Base-by-base conservation (phyloP, 768 basidiomycete species). In the Mycena capillaripes region DNA sequence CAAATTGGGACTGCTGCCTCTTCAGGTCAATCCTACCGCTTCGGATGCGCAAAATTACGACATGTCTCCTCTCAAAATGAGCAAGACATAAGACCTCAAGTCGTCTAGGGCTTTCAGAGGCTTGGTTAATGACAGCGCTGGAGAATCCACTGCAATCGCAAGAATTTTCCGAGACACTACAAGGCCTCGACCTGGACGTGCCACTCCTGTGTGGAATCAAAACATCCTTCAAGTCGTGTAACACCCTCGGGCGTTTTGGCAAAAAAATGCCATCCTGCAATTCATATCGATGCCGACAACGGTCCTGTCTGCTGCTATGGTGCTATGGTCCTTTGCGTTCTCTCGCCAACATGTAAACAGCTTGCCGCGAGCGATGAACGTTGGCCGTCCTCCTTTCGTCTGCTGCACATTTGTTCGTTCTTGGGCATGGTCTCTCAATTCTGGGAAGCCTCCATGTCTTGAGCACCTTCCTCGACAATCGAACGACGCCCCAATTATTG, bases 61-160 rank as follows among this genome's bases (percentile, higher is more conserved):
- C 46, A 21, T 5, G 46, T 48, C 23, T 48, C 46, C 23, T 23
- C 46, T 48, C 46, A 48, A 48, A 48, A 48, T 23, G 46, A 48
- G 46, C 46, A 53, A 53, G 48, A 50, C 52, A 30, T 27, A 53
- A 53, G 52, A 30, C 52, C 30, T 53, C 52, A 53, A 53, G 27
- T 53, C 52, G 25, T 53, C 52, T 53, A 53, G 42, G 42, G 42
- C 42, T 44, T 44, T 44, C 42, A 44, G 42, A 44, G 42, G 42
- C 52, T 53, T 53, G 52, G 27, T 53, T 53, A 53, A 53, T 53
- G 7, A 53, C 52, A 27, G 25, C 52, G 12, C 52, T 53, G 52
- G 52, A 53, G 52, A 53, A 53, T 53, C 52, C 52, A 30, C 52
- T 53, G 52, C 52, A 53, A 53, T 53, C 52, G 14, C 52, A 53